Percentiles rank a stretch among this genome's conserved stretches.
These are phyloP conservation scores for Suillus tomentosus DNA, from an alignment of 768 basidiomycete species.

Conservation along the genomic window DNA sequence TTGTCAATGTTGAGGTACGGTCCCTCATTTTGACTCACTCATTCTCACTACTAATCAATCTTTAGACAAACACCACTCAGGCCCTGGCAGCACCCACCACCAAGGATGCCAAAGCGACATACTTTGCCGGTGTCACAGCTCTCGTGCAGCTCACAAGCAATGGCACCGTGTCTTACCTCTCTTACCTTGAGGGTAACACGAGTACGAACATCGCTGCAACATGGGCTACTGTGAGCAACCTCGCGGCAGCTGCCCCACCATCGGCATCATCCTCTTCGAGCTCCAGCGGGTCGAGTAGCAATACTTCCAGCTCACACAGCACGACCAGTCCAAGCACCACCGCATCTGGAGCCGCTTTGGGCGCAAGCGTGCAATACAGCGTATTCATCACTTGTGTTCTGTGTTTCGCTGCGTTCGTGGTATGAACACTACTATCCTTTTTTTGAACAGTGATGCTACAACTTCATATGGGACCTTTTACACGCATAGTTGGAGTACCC, in stretches of 20 bases:
- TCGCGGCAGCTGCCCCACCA: slow-evolving; percentile 48
- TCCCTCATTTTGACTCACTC: neutral
- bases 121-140: slow-evolving; percentile 60
- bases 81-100: slow-evolving; percentile 57
- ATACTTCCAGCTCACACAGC: slow-evolving; percentile 22
- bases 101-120: slow-evolving; percentile 61
- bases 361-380: slow-evolving; percentile 1
- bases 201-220: slow-evolving; percentile 45
- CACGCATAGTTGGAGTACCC: neutral
- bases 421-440: neutral
- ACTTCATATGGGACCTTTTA: neutral
- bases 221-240: slow-evolving; percentile 49
- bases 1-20: slow-evolving; percentile 67
- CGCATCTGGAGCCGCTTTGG: slow-evolving; percentile 9
- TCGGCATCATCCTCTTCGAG: slow-evolving; percentile 19
- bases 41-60: neutral
- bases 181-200: slow-evolving; percentile 50
- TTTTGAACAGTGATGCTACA: neutral
- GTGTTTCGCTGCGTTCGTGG: neutral
- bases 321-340: slow-evolving; percentile 17
- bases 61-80: slow-evolving; percentile 64
- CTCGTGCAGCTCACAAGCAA: slow-evolving; percentile 69
- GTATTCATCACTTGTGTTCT: neutral
- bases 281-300: slow-evolving; percentile 16
- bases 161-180: slow-evolving; percentile 62